These are phyloP conservation scores for Corymbia maculata DNA, from an alignment of 345 rosid species.

Conservation along the genomic window DNA sequence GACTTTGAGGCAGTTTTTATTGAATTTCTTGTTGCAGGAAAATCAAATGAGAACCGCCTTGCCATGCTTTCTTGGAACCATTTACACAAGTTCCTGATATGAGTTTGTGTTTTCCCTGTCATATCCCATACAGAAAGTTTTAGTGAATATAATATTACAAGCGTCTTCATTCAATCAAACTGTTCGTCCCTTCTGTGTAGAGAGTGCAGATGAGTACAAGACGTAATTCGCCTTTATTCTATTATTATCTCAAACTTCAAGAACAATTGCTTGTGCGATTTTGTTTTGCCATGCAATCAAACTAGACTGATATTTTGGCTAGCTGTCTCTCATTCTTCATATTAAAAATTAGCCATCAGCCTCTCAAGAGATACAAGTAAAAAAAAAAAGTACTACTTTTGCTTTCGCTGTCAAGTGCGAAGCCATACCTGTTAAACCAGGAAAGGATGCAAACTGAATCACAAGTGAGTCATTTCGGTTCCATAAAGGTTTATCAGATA, in stretches of 20 bases:
- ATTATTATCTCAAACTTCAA: background rate
- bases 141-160: background rate
- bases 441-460: background rate
- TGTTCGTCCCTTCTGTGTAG: background rate
- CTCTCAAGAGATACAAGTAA: background rate
- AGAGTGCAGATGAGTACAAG: background rate
- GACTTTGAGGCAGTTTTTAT: background rate
- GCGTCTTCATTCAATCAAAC: background rate
- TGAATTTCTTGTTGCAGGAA: background rate
- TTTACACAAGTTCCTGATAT: background rate
- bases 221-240: background rate
- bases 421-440: background rate
- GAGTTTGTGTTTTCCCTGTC: background rate
- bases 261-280: background rate
- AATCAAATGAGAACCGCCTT: conserved; percentile 2
- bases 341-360: background rate
- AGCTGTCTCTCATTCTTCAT: background rate
- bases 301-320: background rate
- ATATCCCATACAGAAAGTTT: background rate
- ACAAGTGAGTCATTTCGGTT: background rate
- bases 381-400: background rate
- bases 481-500: background rate
- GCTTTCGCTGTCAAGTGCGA: background rate
- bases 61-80: conserved; percentile 5
- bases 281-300: background rate